Conservation (phyloP, 176 grass and related monocot species). For the Aechmea fasciata region DNA sequence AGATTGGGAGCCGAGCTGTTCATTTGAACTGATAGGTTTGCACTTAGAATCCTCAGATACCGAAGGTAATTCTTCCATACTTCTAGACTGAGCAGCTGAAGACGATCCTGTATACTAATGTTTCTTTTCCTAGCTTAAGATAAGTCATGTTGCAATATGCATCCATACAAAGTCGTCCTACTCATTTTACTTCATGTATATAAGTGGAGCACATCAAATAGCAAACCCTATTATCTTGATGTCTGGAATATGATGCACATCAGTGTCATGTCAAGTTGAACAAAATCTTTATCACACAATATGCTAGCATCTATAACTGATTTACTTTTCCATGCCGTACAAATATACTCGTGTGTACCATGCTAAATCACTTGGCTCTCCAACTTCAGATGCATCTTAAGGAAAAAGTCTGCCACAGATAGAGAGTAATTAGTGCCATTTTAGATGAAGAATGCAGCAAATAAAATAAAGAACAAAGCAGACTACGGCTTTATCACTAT, state of each 20-base stretch:
- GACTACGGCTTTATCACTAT: too few species aligned
- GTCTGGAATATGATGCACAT: background rate
- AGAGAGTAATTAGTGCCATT: too few species aligned
- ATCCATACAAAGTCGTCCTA: background rate
- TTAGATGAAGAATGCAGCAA: too few species aligned
- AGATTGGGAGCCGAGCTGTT: background rate
- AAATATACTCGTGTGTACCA: background rate
- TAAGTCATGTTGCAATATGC: constrained; percentile 4
- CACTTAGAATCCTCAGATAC: constrained; percentile 3
- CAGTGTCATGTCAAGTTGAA: background rate
- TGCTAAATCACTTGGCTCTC: background rate
- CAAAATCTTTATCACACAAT: background rate
- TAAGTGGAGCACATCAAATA: background rate
- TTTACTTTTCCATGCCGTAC: background rate
- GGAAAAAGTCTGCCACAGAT: too few species aligned
- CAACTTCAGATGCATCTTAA: too few species aligned
- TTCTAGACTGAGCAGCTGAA: constrained; percentile 7
- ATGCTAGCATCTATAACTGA: background rate
- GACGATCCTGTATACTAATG: constrained; percentile 7
- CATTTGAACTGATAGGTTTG: background rate
- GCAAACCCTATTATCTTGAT: background rate
- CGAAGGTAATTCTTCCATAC: constrained; percentile 16
- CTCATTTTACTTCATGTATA: background rate
- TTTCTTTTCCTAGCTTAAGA: constrained; percentile 19
- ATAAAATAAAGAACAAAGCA: too few species aligned